Base-by-base conservation (phyloP, 1,284 basidiomycete genomes). In the Marasmius fiardii region DNA sequence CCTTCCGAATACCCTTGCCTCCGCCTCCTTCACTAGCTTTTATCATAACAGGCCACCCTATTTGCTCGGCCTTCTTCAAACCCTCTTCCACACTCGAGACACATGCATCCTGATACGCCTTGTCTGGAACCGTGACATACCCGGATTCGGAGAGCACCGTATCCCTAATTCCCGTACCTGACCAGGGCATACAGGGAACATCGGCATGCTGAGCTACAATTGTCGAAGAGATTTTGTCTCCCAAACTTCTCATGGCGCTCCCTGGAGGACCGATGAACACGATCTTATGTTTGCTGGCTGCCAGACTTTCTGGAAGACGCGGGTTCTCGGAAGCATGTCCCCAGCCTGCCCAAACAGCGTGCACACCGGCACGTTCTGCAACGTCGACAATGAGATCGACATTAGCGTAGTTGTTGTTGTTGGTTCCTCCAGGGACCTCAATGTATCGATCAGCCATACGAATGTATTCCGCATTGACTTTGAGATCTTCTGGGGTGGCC, bases 391-490 rank as follows among this genome's bases (percentile, higher is more conserved):
- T 99, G 66, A 98, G 89, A 71, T 99, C 97, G 65, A 99, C 97
- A 71, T 99, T 99, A 65, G 97, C 97, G 71, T 99, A 99, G 76
- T 99, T 99, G 83, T 99, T 97, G 81, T 99, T 99, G 74, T 99
- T 99, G 50, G 89, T 85, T 59, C 97, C 97, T 63, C 97, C 97
- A 23, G 97, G 96, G 6, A 99, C 97, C 74, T 99, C 97, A 65
- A 99, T 92, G 70, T 97, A 99, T 67, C 95, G 89, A 74, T 99
- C 97, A 34, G 97, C 97, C 97, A 99, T 99, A 64, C 97, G 92
- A 72, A 99, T 99, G 75, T 99, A 99, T 71, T 99, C 97, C 43
- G 97, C 97, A 68, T 99, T 99, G 73, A 98, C 95, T 69, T 94
- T 93, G 61, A 98, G 78, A 77, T 99, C 97, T 71, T 99, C 97